A percentile compares a stretch with the other conserved stretches of the same genome.
These are phyloP conservation scores for Corymbia maculata DNA, from an alignment of 345 rosid species.

Conservation along the genomic window DNA sequence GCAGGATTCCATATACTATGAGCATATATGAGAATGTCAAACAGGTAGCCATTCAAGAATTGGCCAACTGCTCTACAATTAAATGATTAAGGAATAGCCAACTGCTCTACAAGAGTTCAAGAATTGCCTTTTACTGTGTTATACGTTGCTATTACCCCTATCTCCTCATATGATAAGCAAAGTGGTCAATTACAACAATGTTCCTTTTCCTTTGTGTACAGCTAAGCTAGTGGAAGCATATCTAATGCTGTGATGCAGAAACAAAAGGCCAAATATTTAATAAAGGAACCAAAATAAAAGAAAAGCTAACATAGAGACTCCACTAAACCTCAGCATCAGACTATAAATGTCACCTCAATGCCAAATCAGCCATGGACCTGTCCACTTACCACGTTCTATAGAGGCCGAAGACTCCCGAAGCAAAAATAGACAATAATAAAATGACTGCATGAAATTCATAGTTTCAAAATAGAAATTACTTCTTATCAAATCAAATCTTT, in stretches of 20 bases:
- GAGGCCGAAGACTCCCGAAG: neutral
- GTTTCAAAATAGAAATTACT: neutral
- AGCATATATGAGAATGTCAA: neutral
- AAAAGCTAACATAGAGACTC: neutral
- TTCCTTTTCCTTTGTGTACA: neutral
- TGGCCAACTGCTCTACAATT: neutral
- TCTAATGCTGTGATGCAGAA: neutral
- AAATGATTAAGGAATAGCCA: neutral
- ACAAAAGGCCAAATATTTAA: neutral
- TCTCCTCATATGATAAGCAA: neutral
- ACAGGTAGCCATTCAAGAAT: neutral
- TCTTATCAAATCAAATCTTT: neutral
- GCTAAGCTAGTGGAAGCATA: neutral
- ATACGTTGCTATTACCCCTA: neutral
- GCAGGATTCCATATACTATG: neutral
- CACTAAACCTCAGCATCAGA: neutral
- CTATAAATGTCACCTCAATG: neutral
- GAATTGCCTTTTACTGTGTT: neutral
- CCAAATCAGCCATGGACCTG: neutral
- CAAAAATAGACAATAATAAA: neutral
- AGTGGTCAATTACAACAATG: neutral
- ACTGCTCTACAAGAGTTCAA: neutral
- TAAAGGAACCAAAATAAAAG: neutral
- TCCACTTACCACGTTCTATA: neutral
- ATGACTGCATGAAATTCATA: neutral